These are phyloP conservation scores for Paramecium caudatum DNA, from an alignment of 73 alveolate species.

Conservation along the genomic window DNA sequence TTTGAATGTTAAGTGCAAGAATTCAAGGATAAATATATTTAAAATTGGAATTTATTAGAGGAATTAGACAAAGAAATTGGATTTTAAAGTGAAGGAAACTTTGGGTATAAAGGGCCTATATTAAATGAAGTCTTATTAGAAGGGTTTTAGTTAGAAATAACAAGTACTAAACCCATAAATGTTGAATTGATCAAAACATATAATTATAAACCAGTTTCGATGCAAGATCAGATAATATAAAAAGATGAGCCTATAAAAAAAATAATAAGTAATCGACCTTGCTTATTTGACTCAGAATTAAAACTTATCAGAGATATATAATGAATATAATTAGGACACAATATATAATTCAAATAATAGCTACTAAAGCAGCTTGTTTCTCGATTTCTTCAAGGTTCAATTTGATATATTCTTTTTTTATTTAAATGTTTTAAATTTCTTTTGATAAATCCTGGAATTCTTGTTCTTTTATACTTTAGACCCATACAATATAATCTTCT, in stretches of 20 bases:
- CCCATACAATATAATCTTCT: conserved; percentile 17
- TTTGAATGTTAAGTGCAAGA: not conserved
- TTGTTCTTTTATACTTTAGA: not conserved
- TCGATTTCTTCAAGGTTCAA: not conserved
- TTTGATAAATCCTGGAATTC: not conserved
- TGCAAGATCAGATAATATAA: not conserved
- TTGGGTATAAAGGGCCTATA: conserved; percentile 39
- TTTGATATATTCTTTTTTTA: not conserved
- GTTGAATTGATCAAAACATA: not conserved
- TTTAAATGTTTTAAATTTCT: not conserved
- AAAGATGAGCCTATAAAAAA: not conserved
- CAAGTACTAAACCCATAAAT: conserved; percentile 7
- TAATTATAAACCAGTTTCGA: not conserved
- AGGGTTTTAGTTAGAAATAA: conserved; percentile 55
- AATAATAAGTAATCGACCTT: not conserved
- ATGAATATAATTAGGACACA: conserved; percentile 6
- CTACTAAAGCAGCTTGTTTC: not conserved
- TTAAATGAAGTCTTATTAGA: conserved; percentile 14
- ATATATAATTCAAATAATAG: no score
- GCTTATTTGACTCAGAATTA: not conserved
- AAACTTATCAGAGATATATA: not conserved
- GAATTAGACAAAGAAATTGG: not conserved
- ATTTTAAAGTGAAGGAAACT: conserved; percentile 6
- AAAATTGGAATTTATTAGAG: not conserved
- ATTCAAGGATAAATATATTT: not conserved